phyloP scores from a whole-genome alignment of 495 filamentous ascomycete genomes.

The Echria macrotheca region DNA sequence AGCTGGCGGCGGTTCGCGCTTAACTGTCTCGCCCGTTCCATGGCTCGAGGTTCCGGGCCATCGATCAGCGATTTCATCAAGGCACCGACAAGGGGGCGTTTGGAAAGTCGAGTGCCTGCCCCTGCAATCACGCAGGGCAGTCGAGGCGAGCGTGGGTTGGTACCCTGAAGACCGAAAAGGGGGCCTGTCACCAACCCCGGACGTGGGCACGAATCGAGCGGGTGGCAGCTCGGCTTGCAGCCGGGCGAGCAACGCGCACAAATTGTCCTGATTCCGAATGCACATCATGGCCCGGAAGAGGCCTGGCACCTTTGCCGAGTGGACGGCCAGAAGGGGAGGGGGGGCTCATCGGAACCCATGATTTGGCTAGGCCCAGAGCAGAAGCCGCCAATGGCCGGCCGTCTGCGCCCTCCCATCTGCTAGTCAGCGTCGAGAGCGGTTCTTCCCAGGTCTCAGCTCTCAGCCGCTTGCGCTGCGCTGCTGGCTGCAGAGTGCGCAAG shows the following conservation, averaged over 20 bases:
- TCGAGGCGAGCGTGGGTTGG: not conserved
- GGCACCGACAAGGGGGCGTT: too few relatives aligned
- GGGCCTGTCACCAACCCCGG: constrained; percentile 2
- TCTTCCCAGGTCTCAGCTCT: not conserved
- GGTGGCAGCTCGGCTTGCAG: constrained; percentile 10
- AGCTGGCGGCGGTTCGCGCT: too few relatives aligned
- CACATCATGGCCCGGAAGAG: constrained; percentile 23
- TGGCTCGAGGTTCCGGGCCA: too few relatives aligned
- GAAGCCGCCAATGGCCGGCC: not conserved
- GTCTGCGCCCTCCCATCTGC: not conserved
- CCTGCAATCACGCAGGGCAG: constrained; percentile 9
- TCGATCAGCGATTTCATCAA: too few relatives aligned
- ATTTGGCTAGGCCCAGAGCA: constrained; percentile 6
- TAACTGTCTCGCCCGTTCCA: too few relatives aligned
- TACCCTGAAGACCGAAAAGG: not conserved
- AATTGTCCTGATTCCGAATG: constrained; percentile 19
- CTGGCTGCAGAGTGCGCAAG: constrained; percentile 10
- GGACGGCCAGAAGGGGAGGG: constrained; percentile 5
- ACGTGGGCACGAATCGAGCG: constrained; percentile 8
- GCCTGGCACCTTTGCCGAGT: constrained; percentile 17
- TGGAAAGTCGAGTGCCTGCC: too few relatives aligned
- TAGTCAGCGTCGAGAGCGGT: too few relatives aligned
- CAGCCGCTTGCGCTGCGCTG: not conserved
- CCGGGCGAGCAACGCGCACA: constrained; percentile 8
- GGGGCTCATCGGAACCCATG: constrained; percentile 1